Percentiles rank a stretch among this genome's conserved stretches.
phyloP scores from a whole-genome alignment of 225 moss, liverwort and hornwort genomes.

The Antitrichia curtipendula region DNA sequence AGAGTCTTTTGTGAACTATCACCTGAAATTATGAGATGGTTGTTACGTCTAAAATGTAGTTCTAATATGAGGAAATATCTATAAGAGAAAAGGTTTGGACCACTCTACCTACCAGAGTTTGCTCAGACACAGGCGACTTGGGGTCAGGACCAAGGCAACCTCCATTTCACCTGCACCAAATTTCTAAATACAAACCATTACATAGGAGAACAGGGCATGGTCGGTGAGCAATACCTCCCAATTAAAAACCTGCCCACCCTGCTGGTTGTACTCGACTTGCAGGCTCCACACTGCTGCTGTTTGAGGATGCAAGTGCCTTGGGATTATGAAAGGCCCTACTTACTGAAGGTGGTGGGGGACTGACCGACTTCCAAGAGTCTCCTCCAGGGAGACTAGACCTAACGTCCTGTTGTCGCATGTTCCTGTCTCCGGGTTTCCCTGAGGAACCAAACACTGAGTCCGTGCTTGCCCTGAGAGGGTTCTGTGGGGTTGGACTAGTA shows the following conservation, averaged over 20 bases:
- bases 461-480: slow-evolving; percentile 4
- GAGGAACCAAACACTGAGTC: slow-evolving; percentile 2
- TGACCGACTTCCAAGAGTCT: slow-evolving; percentile 44
- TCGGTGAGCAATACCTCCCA: background rate
- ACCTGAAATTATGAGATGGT: background rate
- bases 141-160: background rate
- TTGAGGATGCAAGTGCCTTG: slow-evolving; percentile 8
- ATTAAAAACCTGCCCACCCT: slow-evolving; percentile 94
- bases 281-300: slow-evolving; percentile 25
- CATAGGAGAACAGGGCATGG: background rate
- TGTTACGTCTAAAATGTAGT: background rate
- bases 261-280: slow-evolving; percentile 57
- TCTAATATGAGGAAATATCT: background rate
- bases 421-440: slow-evolving; percentile 19
- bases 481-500: background rate
- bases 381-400: slow-evolving; percentile 45
- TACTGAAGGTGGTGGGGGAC: slow-evolving; percentile 9
- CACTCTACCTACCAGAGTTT: background rate
- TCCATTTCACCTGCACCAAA: background rate
- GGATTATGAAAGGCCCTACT: background rate
- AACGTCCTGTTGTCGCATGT: slow-evolving; percentile 28
- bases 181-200: background rate
- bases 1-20: background rate
- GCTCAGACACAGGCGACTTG: background rate
- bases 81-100: background rate